Evolutionary conservation across 768 basidiomycete species (phyloP), one percentile per base, ranked within the genome.

Genomic region (Tricholoma sp.): DNA sequence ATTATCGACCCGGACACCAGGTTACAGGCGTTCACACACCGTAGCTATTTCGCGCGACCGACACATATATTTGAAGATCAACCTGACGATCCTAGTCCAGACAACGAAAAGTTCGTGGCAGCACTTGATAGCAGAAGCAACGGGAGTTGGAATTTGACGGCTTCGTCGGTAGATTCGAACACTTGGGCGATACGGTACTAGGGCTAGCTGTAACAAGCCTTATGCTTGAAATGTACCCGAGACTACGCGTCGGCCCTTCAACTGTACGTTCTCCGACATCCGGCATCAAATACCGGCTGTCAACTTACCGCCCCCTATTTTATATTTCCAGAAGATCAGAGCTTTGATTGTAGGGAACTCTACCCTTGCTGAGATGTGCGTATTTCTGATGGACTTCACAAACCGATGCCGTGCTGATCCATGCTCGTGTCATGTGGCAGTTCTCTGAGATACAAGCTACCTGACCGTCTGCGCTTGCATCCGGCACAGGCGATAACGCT

Each of bases 31-130:
- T 91, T 88, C 65, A 92, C 90, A 1, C 90, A 92, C 64, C 83
- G 89, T 34, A 86, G 85, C 66, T 80, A 76, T 63, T 80, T 75
- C 63, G 89, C 80, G 0, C 76, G 90, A 2, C 88, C 89, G 0
- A 84, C 81, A 6, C 82, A 88, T 61, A 73, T 89, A 24, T 92
- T 92, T 60, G 90, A 92, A 65, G 90, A 92, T 68, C 76, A 73
- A 36, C 80, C 77, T 0, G 75, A 81, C 59, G 89, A 92, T 68
- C 84, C 79, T 2, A 86, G 86, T 51, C 89, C 88, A 6, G 90
- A 92, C 65, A 91, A 92, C 59, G 90, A 92, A 72, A 86, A 82
- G 90, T 89, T 54, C 62, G 76, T 67, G 5, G 29, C 48, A 50
- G 18, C 17, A 31, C 39, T 18, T 36, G n/a, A 17, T 50, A 39